Evolutionary conservation across 106 monocot genomes (phyloP).

Genomic region (Alisma plantagoaquatica): DNA sequence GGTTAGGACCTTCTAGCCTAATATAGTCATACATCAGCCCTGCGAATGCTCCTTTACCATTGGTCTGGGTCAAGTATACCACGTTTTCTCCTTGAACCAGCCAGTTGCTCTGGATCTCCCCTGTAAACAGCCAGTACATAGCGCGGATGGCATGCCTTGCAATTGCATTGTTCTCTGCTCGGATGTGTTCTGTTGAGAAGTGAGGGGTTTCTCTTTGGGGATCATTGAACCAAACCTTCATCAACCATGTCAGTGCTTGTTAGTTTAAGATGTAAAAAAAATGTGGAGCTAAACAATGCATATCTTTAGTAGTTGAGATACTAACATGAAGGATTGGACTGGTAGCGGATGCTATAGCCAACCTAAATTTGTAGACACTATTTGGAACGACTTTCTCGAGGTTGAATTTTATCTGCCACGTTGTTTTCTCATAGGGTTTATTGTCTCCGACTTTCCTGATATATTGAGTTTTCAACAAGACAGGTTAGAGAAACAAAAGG

Average conservation of each 20-base stretch:
- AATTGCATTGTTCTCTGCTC: constrained; percentile 7
- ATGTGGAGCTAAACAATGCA: too few species aligned
- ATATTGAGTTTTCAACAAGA: not conserved
- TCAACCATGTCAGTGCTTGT: too few species aligned
- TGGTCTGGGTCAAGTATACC: constrained; percentile 1
- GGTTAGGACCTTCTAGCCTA: not conserved
- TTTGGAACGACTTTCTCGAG: not conserved
- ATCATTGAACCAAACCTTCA: constrained; percentile 14
- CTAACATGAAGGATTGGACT: too few species aligned
- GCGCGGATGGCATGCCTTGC: constrained; percentile 9
- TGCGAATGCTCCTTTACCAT: not conserved
- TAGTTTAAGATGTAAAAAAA: too few species aligned
- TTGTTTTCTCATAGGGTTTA: not conserved
- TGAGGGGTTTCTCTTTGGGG: not conserved
- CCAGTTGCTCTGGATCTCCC: not conserved
- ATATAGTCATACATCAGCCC: constrained; percentile 7
- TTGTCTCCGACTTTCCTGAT: not conserved
- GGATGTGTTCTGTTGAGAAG: constrained; percentile 8
- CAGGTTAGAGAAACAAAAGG: not conserved
- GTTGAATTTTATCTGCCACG: constrained; percentile 2
- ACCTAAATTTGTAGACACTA: not conserved
- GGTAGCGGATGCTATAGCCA: constrained; percentile 1
- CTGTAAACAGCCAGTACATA: constrained; percentile 4
- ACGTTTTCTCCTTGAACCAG: too few species aligned
- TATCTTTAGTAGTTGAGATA: too few species aligned